phyloP scores from a whole-genome alignment of 495 filamentous ascomycete genomes.

The Aspergillus ostianus region DNA sequence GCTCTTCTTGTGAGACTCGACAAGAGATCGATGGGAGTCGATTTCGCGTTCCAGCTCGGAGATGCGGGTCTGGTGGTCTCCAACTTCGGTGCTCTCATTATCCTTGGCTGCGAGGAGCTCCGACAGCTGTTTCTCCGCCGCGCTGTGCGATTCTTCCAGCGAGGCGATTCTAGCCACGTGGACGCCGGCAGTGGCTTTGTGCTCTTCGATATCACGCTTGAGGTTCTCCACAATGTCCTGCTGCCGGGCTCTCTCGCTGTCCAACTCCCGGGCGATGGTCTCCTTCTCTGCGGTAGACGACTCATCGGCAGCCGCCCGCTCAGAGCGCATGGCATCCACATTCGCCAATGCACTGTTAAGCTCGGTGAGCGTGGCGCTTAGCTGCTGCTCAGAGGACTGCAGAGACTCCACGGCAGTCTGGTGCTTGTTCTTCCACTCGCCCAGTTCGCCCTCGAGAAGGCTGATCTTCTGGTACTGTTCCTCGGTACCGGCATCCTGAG shows the following conservation, averaged over 20 bases:
- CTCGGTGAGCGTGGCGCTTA: constrained; percentile 67
- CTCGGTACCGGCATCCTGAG: constrained; percentile 44
- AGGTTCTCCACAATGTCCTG: constrained; percentile 64
- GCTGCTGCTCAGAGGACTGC: constrained; percentile 68
- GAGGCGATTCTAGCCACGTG: constrained; percentile 62
- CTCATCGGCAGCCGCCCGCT: constrained; percentile 31
- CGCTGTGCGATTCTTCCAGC: constrained; percentile 62
- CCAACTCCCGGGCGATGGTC: constrained; percentile 44
- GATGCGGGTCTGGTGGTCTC: constrained; percentile 52
- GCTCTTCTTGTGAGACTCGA: constrained; percentile 53
- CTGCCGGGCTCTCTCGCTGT: constrained; percentile 57
- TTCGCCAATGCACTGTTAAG: constrained; percentile 58
- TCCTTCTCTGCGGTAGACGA: constrained; percentile 41
- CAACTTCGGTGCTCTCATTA: constrained; percentile 36
- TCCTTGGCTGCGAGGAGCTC: constrained; percentile 33
- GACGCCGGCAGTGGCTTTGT: constrained; percentile 65
- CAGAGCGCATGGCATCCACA: constrained; percentile 48
- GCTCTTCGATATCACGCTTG: constrained; percentile 72
- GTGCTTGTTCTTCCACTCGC: constrained; percentile 73
- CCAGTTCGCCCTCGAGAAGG: constrained; percentile 72
- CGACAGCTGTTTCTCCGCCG: constrained; percentile 57
- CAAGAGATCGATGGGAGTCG: constrained; percentile 47
- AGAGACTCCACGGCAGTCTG: constrained; percentile 66
- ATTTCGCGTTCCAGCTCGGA: constrained; percentile 59
- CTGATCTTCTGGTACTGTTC: constrained; percentile 63